Conservation (phyloP, 345 rosid species). For the Cardamine occulta region DNA sequence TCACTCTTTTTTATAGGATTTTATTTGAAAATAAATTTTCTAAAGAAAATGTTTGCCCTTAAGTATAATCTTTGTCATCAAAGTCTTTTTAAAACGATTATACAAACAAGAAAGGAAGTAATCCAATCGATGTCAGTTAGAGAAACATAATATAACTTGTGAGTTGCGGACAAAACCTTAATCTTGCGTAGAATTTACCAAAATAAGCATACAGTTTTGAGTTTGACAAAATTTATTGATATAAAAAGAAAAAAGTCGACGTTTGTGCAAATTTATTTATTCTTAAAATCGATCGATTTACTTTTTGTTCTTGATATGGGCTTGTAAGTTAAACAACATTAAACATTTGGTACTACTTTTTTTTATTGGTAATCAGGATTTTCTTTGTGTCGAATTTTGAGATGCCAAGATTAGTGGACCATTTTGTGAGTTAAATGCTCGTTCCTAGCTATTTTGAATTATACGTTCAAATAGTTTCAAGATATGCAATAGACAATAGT, state of each 20-base stretch:
- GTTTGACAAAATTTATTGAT: not conserved
- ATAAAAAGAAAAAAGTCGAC: not conserved
- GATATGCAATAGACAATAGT: too few species aligned
- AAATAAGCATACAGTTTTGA: not conserved
- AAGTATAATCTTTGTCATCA: not conserved
- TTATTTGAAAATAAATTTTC: too few species aligned
- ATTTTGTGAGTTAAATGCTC: not conserved
- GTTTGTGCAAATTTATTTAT: not conserved
- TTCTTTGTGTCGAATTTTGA: not conserved
- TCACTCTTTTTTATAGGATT: too few species aligned
- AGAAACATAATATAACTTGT: too few species aligned
- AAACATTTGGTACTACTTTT: not conserved
- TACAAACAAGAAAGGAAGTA: too few species aligned
- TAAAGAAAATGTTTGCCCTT: too few species aligned
- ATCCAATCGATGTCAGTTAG: too few species aligned
- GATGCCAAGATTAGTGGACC: not conserved
- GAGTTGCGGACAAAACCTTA: not conserved
- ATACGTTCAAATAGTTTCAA: not conserved
- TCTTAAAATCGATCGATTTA: not conserved
- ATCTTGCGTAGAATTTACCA: not conserved
- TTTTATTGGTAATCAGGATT: not conserved
- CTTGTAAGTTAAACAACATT: not conserved
- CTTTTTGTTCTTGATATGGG: not conserved
- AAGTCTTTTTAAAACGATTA: not conserved
- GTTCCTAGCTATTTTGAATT: not conserved